These are phyloP conservation scores for Chrysochromulina parva DNA, from an alignment of 78 protist genomes.

Conservation along the genomic window DNA sequence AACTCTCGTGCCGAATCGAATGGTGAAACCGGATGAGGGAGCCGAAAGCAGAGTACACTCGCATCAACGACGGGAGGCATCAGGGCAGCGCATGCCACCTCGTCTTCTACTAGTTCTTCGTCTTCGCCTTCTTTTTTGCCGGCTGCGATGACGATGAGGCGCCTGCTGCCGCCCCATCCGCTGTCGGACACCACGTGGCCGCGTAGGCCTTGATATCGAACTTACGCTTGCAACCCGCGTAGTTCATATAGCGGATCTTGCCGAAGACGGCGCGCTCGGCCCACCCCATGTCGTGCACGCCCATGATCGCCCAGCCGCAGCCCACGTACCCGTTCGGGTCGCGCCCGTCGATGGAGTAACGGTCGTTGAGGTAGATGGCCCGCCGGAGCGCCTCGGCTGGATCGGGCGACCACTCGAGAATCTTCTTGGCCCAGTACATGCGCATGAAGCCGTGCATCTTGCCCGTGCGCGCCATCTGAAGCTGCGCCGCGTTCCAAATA, in stretches of 20 bases:
- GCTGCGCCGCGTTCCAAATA: slow-evolving; percentile 82
- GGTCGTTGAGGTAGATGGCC: slow-evolving; percentile 36
- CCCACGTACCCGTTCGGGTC: slow-evolving; percentile 82
- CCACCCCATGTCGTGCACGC: slow-evolving; percentile 69
- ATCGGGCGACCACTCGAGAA: slow-evolving; percentile 28
- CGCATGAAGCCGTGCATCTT: slow-evolving; percentile 75
- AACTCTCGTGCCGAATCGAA: no score
- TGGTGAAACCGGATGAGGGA: no score
- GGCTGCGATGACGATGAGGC: no score
- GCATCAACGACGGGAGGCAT: no score
- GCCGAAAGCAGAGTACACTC: no score
- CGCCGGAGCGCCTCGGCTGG: slow-evolving; percentile 28
- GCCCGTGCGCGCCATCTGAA: slow-evolving; percentile 57
- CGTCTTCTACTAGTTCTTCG: no score
- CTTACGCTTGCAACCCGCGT: slow-evolving; percentile 73
- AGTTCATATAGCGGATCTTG: slow-evolving; percentile 62
- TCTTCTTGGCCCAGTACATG: slow-evolving; percentile 56
- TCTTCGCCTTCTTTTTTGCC: no score
- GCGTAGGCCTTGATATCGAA: slow-evolving; percentile 48
- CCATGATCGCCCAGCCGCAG: slow-evolving; percentile 13
- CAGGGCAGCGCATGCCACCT: no score
- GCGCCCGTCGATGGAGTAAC: slow-evolving; percentile 49
- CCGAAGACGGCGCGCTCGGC: slow-evolving; percentile 67
- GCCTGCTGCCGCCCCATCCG: no score
- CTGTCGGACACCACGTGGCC: background rate